Evolutionary conservation across 306 rosid genomes (phyloP).

Genomic region (Notholithocarpus densiflorus): DNA sequence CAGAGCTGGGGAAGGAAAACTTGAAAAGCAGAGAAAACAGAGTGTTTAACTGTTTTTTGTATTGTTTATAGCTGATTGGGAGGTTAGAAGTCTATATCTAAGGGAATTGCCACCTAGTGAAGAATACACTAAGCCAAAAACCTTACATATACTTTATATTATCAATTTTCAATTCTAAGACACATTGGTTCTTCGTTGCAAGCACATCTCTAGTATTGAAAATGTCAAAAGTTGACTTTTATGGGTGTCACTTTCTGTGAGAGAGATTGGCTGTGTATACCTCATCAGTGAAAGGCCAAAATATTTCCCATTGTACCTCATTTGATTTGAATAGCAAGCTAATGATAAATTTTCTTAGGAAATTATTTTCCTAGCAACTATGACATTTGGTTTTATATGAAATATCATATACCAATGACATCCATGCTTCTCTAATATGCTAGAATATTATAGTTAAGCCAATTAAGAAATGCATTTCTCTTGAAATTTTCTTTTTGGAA

Average conservation of each 20-base stretch:
- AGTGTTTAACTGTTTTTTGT: too few relatives aligned
- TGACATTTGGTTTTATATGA: too few relatives aligned
- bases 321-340: too few relatives aligned
- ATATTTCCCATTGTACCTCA: too few relatives aligned
- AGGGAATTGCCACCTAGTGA: constrained; percentile 1
- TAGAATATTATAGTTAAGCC: too few relatives aligned
- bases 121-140: background rate
- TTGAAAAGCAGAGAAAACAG: background rate
- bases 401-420: too few relatives aligned
- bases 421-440: too few relatives aligned
- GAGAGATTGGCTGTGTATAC: constrained; percentile 8
- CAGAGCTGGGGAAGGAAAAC: background rate
- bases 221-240: constrained; percentile 49
- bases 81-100: constrained; percentile 5
- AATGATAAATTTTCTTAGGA: too few relatives aligned
- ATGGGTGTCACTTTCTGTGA: constrained; percentile 13
- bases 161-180: background rate
- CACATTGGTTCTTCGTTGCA: constrained; percentile 7
- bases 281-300: background rate
- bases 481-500: too few relatives aligned
- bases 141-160: background rate
- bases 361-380: too few relatives aligned
- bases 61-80: constrained; percentile 4
- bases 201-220: constrained; percentile 18
- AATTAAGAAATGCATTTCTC: too few relatives aligned